These are phyloP conservation scores for Amoeboaphelidium occidentale DNA, from an alignment of 371 early-diverging fungal species.

Conservation along the genomic window DNA sequence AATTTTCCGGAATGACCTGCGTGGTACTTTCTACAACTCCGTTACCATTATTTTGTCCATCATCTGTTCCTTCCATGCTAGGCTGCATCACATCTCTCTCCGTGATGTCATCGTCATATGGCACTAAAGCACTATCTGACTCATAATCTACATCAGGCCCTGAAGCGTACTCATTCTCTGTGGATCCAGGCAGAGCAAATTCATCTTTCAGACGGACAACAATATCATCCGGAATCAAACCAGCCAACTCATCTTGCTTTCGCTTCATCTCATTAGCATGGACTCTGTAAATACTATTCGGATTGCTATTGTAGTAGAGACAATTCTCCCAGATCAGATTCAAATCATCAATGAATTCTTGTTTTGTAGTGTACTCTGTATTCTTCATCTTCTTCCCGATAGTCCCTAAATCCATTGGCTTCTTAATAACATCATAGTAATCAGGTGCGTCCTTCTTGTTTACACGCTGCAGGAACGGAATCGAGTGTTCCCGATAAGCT, in stretches of 20 bases:
- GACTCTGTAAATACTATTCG: conserved; percentile 46
- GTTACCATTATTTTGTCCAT: no score
- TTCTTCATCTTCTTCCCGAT: conserved; percentile 52
- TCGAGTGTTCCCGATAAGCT: conserved; percentile 36
- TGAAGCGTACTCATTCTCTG: no score
- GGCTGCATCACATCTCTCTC: no score
- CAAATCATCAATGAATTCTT: conserved; percentile 51
- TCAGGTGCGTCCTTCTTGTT: conserved; percentile 81
- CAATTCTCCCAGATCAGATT: conserved; percentile 63
- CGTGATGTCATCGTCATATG: no score
- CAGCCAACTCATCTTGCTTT: conserved; percentile 38
- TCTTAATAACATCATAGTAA: conserved; percentile 70
- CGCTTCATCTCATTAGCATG: conserved; percentile 61
- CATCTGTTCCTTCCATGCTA: no score
- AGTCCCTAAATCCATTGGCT: conserved; percentile 84
- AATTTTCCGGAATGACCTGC: no score
- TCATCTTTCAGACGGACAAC: no score
- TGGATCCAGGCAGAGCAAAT: no score
- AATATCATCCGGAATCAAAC: conserved; percentile 62
- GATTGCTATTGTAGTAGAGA: conserved; percentile 45
- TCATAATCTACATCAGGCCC: no score
- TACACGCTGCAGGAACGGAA: conserved; percentile 74
- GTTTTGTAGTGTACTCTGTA: conserved; percentile 39
- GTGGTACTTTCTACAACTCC: no score
- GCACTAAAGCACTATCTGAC: no score